Percentiles rank a stretch among this genome's conserved stretches.
phyloP scores from a whole-genome alignment of 108 stramenopile genomes.

The Seminavis robusta region DNA sequence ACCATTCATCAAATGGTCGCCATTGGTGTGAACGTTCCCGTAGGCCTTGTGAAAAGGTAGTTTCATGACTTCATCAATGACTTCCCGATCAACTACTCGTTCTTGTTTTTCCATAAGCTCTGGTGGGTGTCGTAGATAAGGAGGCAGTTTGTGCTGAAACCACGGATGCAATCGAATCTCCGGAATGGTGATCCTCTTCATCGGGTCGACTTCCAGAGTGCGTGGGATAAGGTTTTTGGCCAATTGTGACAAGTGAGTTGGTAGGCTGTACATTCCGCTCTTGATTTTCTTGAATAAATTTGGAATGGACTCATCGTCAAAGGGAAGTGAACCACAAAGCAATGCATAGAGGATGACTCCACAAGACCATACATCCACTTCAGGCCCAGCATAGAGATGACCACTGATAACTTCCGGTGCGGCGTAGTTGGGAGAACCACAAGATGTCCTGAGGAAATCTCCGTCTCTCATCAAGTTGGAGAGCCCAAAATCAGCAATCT shows the following conservation, averaged over 20 bases:
- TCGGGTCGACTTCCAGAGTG: constrained; percentile 99
- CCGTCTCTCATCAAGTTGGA: constrained; percentile 98
- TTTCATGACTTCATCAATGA: constrained; percentile 89
- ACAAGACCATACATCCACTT: constrained; percentile 98
- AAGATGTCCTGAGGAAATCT: constrained; percentile 96
- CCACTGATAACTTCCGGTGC: constrained; percentile 99
- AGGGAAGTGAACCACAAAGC: constrained; percentile 96
- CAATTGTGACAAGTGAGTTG: constrained; percentile 91
- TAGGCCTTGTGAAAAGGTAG: constrained; percentile 86
- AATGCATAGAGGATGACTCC: constrained; percentile 99
- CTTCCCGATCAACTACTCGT: constrained; percentile 82
- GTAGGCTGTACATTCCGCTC: constrained; percentile 96
- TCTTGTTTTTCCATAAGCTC: constrained; percentile 96
- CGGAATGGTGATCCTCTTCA: constrained; percentile 97
- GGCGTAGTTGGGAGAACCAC: constrained; percentile 99
- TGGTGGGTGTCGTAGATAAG: constrained; percentile 92
- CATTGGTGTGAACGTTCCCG: constrained; percentile 15
- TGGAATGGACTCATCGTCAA: constrained; percentile 99
- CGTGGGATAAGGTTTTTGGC: constrained; percentile 96
- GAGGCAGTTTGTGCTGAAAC: constrained; percentile 97
- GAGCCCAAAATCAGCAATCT: constrained; percentile 99
- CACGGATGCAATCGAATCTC: constrained; percentile 97
- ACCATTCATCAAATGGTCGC: constrained; percentile 27
- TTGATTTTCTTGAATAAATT: constrained; percentile 99
- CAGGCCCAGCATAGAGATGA: constrained; percentile 97